Evolutionary conservation across 331 rosid species (phyloP), one percentile per base, ranked within the genome.

Genomic region (Prunus yedoensis): DNA sequence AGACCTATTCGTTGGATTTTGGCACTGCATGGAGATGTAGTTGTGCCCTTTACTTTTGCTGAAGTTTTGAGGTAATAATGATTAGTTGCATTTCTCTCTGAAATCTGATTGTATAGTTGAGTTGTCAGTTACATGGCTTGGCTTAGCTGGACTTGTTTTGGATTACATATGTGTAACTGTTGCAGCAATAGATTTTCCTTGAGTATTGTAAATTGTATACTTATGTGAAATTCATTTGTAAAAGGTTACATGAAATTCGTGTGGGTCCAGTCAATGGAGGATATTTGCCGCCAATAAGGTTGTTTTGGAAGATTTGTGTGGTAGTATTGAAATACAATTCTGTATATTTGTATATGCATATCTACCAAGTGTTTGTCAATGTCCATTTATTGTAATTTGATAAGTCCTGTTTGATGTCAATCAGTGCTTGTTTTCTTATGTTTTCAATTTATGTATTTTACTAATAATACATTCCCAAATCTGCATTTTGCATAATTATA

Each of bases 1-100:
- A 87, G 96, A 85, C 99, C 97, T 68, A 84, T 94, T 79, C 90
- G 97, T 46, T 94, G 99, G 99, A 89, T 94, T 85, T 82, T 94
- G 86, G 97, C 99, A 16, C 81, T 92, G 65, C 93, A 91, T 43
- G 96, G 99, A 73, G 92, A 89, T 80, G 82, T 82, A 56, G 88
- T 89, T n/a, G 92, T 92, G 73, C 99, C 99, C 20, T 89, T 94
- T 83, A 52, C 79, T 21, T 94, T 73, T 89, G 93, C 97, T 89
- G 92, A 96, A 68, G 85, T 92, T 75, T 66, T 59, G 49, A 94
- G 99, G 99, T 94, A 82, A 74, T 76, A 70, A 17, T 60, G 46
- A 11, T 75, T 16, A 4, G n/a, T 32, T 28, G 17, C 65, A 38
- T 53, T 45, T 17, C 20, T n/a, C 3, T 32, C 51, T 46, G 14